Evolutionary conservation across 331 rosid species (phyloP), one percentile per base, ranked within the genome.

Genomic region (Telfairia occidentalis): DNA sequence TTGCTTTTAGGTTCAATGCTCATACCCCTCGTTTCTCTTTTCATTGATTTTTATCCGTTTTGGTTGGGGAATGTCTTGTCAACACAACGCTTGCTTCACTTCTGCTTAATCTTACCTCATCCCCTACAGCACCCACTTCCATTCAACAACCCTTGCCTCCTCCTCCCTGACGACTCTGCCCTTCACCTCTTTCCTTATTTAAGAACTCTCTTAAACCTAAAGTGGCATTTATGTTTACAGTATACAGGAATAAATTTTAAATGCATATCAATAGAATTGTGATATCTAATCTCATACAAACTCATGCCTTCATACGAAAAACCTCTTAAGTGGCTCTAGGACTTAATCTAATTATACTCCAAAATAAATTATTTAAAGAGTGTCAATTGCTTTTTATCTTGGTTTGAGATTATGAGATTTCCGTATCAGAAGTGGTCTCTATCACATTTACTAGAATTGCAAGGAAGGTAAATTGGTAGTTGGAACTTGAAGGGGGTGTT

Each of bases 61-160:
- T 48, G 77, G 77, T 59, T 48, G 32, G 77, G 8, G 55, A 66
- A 46, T 18, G 18, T 71, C 37, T 50, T 71, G 78, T 60, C 83
- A 18, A 77, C 42, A 21, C 63, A 73, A 63, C 54, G 64, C 32
- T 66, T 37, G 19, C 21, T 34, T 18, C 50, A n/a, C 2, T 2
- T 57, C 53, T 69, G 34, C 11, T 24, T 4, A 66, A 34, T 40
- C 28, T 13, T 12, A 59, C 34, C 42, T 59, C 67, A 57, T 28
- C 65, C 9, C 13, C 24, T 69, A 3, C 74, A 24, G 23, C 43
- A 15, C 12, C 26, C 67, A 55, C 37, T 57, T 11, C 12, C 43
- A 16, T 60, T 29, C 43, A 30, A 30, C 42, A 45, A 18, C 35
- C 26, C 16, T 26, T 60, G 24, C 71, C 38, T 29, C 24, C 18